phyloP scores from a whole-genome alignment of 352 stramenopile genomes.

The Pythium sukuiense region DNA sequence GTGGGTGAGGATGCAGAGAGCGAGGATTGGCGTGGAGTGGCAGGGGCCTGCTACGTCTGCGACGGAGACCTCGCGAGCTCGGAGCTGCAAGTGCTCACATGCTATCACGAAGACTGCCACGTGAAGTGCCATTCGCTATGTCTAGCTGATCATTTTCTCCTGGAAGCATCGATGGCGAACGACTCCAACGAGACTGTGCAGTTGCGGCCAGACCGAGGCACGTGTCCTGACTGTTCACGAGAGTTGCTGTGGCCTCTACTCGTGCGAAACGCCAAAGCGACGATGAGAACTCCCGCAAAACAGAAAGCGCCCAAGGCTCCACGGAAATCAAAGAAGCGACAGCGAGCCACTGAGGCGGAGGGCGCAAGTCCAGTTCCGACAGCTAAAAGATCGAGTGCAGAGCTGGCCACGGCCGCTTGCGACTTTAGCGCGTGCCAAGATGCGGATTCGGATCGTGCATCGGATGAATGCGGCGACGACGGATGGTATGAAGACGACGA shows the following conservation, averaged over 20 bases:
- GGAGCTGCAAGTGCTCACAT: constrained; percentile 27
- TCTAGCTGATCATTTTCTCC: constrained; percentile 54
- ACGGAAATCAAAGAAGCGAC: constrained; percentile 4
- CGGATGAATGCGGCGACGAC: not conserved
- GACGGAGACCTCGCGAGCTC: constrained; percentile 27
- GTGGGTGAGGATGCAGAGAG: not conserved
- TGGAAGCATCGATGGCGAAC: constrained; percentile 24
- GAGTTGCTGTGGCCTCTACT: constrained; percentile 48
- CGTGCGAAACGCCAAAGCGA: constrained; percentile 10
- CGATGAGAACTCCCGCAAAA: not conserved
- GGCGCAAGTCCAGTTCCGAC: not conserved
- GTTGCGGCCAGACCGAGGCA: constrained; percentile 29
- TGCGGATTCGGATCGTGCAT: not conserved
- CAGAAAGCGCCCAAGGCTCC: not conserved
- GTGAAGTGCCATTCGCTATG: constrained; percentile 50
- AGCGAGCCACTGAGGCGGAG: not conserved
- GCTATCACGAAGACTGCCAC: constrained; percentile 44
- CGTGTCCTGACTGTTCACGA: constrained; percentile 46
- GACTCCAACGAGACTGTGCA: not conserved
- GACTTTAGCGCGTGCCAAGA: not conserved
- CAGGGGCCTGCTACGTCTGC: constrained; percentile 47
- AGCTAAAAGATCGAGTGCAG: not conserved
- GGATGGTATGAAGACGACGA: constrained; percentile 21
- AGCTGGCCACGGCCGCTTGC: not conserved
- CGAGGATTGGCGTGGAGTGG: not conserved